These are phyloP conservation scores for Solioccasus polychromus DNA, from an alignment of 768 basidiomycete genomes.

Conservation along the genomic window DNA sequence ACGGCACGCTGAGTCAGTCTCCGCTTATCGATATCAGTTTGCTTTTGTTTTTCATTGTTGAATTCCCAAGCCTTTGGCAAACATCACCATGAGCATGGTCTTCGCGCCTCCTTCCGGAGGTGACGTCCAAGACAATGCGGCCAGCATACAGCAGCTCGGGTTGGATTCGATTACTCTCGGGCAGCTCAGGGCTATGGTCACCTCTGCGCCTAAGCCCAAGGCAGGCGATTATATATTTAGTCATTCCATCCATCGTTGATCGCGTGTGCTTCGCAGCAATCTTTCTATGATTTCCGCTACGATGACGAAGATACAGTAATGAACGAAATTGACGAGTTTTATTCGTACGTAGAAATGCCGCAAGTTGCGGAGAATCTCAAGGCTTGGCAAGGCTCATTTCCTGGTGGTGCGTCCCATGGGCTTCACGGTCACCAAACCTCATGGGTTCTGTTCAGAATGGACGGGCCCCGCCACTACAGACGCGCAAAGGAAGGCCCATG, in stretches of 20 bases:
- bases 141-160: slow-evolving; percentile 38
- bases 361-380: slow-evolving; percentile 85
- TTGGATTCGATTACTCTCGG: slow-evolving; percentile 78
- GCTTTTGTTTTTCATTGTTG: slow-evolving; percentile 20
- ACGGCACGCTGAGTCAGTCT: slow-evolving; percentile 13
- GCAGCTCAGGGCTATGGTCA: slow-evolving; percentile 74
- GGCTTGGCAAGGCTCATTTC: slow-evolving; percentile 84
- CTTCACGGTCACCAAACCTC: not conserved
- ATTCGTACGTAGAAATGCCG: slow-evolving; percentile 93
- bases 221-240: slow-evolving; percentile 35
- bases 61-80: slow-evolving; percentile 26
- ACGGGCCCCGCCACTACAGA: slow-evolving; percentile 54
- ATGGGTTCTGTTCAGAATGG: slow-evolving; percentile 57
- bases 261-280: slow-evolving; percentile 55
- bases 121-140: slow-evolving; percentile 32
- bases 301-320: slow-evolving; percentile 96
- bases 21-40: slow-evolving; percentile 17
- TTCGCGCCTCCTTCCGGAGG: slow-evolving; percentile 27
- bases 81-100: slow-evolving; percentile 33
- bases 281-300: slow-evolving; percentile 88
- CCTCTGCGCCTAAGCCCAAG: slow-evolving; percentile 71
- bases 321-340: slow-evolving; percentile 97
- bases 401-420: slow-evolving; percentile 53
- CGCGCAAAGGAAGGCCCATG: slow-evolving; percentile 62
- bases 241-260: slow-evolving; percentile 17